These are phyloP conservation scores for Verticillium nonalfalfae DNA, from an alignment of 2,329 filamentous ascomycete genomes.

Conservation along the genomic window DNA sequence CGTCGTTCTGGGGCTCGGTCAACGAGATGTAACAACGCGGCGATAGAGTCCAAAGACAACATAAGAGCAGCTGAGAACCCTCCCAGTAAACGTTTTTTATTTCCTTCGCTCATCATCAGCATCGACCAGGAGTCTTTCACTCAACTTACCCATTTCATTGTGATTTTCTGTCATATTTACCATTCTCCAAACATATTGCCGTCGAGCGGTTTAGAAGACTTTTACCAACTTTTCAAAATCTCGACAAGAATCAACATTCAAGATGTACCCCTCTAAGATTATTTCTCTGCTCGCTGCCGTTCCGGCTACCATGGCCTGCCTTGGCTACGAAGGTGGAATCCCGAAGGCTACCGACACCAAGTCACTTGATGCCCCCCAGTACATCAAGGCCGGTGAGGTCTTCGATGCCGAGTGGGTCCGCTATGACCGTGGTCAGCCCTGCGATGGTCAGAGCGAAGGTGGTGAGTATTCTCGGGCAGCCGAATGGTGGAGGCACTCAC, in stretches of 20 bases:
- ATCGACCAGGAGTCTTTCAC: constrained; percentile 2
- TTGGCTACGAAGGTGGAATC: constrained; percentile 22
- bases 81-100: neutral
- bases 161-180: neutral
- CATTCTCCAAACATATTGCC: neutral
- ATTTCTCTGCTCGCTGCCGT: constrained; percentile 14
- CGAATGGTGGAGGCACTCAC: neutral
- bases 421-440: constrained; percentile 33
- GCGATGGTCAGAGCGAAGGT: constrained; percentile 35
- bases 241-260: neutral
- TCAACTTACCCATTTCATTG: neutral
- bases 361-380: constrained; percentile 4
- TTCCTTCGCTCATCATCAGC: neutral
- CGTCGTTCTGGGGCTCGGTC: neutral
- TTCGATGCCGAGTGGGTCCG: constrained; percentile 9
- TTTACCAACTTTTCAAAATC: neutral
- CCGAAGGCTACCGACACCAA: constrained; percentile 16
- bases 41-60: neutral
- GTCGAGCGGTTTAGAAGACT: neutral
- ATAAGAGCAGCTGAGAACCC: neutral
- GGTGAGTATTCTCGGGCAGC: constrained; percentile 11
- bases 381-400: constrained; percentile 6
- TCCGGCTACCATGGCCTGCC: constrained; percentile 22
- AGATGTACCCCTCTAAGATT: neutral
- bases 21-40: neutral